These are phyloP conservation scores for Phytophthora kernoviae DNA, from an alignment of 352 stramenopile genomes.

Conservation along the genomic window DNA sequence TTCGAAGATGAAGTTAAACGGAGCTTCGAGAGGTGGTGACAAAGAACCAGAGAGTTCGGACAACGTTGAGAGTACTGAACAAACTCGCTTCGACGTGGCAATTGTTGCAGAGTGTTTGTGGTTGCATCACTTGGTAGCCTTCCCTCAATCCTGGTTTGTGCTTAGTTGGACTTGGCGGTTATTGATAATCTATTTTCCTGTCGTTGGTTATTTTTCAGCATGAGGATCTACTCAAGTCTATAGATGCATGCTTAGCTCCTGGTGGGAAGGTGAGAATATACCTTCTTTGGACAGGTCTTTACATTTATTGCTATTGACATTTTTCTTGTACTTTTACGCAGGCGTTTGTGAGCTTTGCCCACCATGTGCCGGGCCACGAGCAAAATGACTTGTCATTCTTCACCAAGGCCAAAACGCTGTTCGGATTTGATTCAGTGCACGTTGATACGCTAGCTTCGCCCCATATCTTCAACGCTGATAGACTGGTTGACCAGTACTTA, in stretches of 20 bases:
- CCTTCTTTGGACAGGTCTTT: not conserved
- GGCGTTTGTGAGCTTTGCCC: conserved; percentile 56
- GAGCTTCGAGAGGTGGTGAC: not conserved
- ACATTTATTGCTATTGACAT: conserved; percentile 14
- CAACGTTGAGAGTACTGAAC: not conserved
- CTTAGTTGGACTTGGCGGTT: not conserved
- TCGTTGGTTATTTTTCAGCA: conserved; percentile 37
- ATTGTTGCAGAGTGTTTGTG: conserved; percentile 60
- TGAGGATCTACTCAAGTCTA: conserved; percentile 47
- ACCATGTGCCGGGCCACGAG: conserved; percentile 57
- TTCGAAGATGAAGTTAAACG: not conserved
- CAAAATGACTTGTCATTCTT: conserved; percentile 60
- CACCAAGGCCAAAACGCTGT: conserved; percentile 43
- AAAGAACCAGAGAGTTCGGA: not conserved
- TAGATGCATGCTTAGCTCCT: conserved; percentile 36
- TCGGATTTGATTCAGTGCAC: conserved; percentile 39
- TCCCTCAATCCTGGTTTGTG: not conserved
- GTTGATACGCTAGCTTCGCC: conserved; percentile 46
- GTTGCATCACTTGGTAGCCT: conserved; percentile 49
- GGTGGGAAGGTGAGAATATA: conserved; percentile 34
- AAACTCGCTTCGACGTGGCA: conserved; percentile 40
- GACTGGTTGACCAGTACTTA: conserved; percentile 52
- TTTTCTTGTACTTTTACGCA: conserved; percentile 7
- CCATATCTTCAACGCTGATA: conserved; percentile 47
- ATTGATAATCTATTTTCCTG: conserved; percentile 5